A percentile compares a stretch with the other conserved stretches of the same genome.
Evolutionary conservation across 2,329 filamentous ascomycete species (phyloP).

Genomic region (Arthrobotrys musiformis): DNA sequence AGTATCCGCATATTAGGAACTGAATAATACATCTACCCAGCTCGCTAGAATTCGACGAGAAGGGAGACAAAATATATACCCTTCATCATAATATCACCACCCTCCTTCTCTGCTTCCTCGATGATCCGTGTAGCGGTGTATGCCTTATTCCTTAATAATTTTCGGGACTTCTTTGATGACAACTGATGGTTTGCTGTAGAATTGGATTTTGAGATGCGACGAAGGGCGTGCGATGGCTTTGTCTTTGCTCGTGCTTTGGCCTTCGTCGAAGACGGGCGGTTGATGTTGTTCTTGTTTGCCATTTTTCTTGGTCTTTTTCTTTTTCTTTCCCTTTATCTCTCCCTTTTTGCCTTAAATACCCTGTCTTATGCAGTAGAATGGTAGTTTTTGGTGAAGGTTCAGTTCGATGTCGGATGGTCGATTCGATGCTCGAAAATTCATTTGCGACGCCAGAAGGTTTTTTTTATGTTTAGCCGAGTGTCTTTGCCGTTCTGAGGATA

Average conservation of each 20-base stretch:
- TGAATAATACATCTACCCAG: too few relatives aligned
- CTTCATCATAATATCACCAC: constrained; percentile 41
- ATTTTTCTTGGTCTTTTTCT: too few relatives aligned
- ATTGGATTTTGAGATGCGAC: constrained; percentile 39
- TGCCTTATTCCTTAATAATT: constrained; percentile 43
- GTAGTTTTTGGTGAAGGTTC: too few relatives aligned
- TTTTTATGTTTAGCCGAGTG: neutral
- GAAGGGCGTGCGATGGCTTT: constrained; percentile 39
- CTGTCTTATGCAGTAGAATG: too few relatives aligned
- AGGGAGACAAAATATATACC: constrained; percentile 4
- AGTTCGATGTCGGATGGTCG: too few relatives aligned
- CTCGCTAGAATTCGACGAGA: too few relatives aligned
- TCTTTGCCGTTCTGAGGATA: neutral
- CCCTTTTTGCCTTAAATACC: too few relatives aligned
- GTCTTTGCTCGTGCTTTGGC: constrained; percentile 31
- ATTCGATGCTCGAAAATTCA: too few relatives aligned
- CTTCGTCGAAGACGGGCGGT: constrained; percentile 31
- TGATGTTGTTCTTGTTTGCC: constrained; percentile 53
- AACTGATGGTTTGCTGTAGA: constrained; percentile 31
- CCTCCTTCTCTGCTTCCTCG: constrained; percentile 30
- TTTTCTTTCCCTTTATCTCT: too few relatives aligned
- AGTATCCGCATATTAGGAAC: neutral
- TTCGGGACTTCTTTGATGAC: constrained; percentile 48
- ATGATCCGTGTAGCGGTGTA: constrained; percentile 44
- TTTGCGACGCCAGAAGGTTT: neutral